Evolutionary conservation across 31 red algal genomes (phyloP).

Genomic region (Endocladia muricata): DNA sequence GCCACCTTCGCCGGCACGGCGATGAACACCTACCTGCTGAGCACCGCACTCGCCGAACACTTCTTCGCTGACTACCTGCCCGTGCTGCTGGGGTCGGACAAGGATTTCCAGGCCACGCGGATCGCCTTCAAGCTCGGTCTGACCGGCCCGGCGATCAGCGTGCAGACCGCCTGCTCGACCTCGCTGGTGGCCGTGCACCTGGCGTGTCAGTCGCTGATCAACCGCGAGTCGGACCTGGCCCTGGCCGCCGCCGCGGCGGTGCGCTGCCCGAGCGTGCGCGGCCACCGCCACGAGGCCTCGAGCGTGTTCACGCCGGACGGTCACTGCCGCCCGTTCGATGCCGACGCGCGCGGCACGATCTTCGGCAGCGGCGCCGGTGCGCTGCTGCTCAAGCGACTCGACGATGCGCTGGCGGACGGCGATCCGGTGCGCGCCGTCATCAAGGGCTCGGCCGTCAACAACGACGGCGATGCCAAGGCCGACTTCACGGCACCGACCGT

Average conservation of each 20-base stretch:
- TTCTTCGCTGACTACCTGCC: background rate
- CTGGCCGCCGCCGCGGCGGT: no score
- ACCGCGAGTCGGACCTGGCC: background rate
- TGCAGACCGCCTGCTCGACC: slow-evolving; percentile 9
- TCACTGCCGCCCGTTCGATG: no score
- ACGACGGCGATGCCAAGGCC: background rate
- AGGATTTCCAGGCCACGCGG: background rate
- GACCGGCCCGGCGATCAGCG: background rate
- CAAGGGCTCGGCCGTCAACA: slow-evolving; percentile 1
- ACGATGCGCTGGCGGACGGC: background rate
- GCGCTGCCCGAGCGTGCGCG: no score
- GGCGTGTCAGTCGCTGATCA: background rate
- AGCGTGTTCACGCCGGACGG: no score
- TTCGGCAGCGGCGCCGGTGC: background rate
- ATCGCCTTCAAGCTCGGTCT: background rate
- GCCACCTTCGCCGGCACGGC: background rate
- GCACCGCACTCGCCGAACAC: background rate
- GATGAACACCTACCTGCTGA: background rate
- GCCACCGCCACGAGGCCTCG: no score
- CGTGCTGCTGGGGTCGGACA: background rate
- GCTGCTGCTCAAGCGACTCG: background rate
- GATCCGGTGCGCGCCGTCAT: background rate
- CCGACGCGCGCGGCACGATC: background rate
- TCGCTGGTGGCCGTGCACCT: background rate
- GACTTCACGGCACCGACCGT: background rate